Evolutionary conservation across 2,329 filamentous ascomycete species (phyloP), one percentile per base, ranked within the genome.

Genomic region (Paraconiothyrium sp.): DNA sequence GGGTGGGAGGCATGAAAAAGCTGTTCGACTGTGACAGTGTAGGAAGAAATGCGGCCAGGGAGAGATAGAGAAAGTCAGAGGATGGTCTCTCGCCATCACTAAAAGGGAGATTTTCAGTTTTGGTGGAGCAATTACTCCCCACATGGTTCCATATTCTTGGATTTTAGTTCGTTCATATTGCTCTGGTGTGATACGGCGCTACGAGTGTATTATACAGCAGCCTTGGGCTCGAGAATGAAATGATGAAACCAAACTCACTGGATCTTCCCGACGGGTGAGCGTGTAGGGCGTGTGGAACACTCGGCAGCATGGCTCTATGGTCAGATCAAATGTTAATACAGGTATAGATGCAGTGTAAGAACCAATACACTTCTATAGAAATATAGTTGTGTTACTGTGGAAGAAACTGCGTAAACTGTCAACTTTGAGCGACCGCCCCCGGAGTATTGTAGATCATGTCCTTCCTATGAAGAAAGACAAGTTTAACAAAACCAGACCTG

Each of bases 121-220:
- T 61, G 66, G 66, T 65, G 65, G 52, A 59, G 56, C 30, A 24
- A 39, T 44, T 30, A 37, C 51, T 54, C 51, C 34, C 35, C 52
- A 62, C 60, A 61, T 49, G n/a, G 22, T 60, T 62, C 51, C 52
- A 64, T 59, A 66, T 66, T 54, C 55, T 72, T 67, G 68, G 60
- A 67, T 73, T 68, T 50, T 58, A 61, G 56, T 61, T 65, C 65
- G 59, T 63, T 63, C 55, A 76, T 71, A 70, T 72, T 61, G 68
- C 66, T 68, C 59, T 58, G 54, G 61, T 59, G 56, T 67, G 58
- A 67, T 54, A 63, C 39, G 74, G 74, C 73, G 73, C 64, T 65
- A 64, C 62, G 54, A 67, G 63, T 73, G 72, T 75, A 73, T 70
- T 63, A 73, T 72, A 72, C 63, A 13, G 24, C 51, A 44, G 68